phyloP scores from a whole-genome alignment of 192 early-diverging fungal genomes.

The Coemansia biformis region DNA sequence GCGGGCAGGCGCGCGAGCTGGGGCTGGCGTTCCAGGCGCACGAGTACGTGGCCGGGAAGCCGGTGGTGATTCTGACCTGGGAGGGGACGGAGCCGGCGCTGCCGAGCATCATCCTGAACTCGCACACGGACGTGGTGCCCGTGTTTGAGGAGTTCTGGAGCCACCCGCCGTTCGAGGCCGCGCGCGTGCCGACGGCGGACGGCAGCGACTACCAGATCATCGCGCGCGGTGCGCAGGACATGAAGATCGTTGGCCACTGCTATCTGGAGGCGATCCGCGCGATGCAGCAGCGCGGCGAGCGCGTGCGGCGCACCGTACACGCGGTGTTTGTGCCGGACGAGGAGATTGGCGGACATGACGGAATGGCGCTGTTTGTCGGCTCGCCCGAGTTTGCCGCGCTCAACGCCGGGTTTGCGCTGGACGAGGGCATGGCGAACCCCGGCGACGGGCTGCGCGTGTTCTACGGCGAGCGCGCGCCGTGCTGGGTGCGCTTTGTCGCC shows the following conservation, averaged over 20 bases:
- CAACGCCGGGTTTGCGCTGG: slow-evolving; percentile 77
- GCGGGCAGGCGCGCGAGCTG: slow-evolving; percentile 63
- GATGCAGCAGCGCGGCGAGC: slow-evolving; percentile 53
- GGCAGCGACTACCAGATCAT: slow-evolving; percentile 59
- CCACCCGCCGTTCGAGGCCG: slow-evolving; percentile 70
- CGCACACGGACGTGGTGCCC: slow-evolving; percentile 89
- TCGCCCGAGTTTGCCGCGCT: slow-evolving; percentile 62
- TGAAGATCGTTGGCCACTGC: slow-evolving; percentile 82
- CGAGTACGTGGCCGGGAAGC: slow-evolving; percentile 61
- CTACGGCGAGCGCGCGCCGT: slow-evolving; percentile 78
- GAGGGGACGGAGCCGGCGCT: slow-evolving; percentile 54
- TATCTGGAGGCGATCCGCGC: slow-evolving; percentile 77
- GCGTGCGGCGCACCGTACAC: slow-evolving; percentile 66
- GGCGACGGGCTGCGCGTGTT: slow-evolving; percentile 65
- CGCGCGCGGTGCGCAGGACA: slow-evolving; percentile 84
- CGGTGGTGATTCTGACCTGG: slow-evolving; percentile 69
- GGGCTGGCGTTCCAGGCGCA: slow-evolving; percentile 52
- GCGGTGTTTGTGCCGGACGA: slow-evolving; percentile 79
- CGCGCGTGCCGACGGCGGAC: slow-evolving; percentile 51
- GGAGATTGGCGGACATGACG: slow-evolving; percentile 78
- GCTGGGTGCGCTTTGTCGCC: slow-evolving; percentile 75
- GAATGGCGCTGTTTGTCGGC: slow-evolving; percentile 67
- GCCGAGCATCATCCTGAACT: slow-evolving; percentile 70
- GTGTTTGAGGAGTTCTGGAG: slow-evolving; percentile 74
- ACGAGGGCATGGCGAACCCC: slow-evolving; percentile 77